Evolutionary conservation across 805 yeast genomes (phyloP), one percentile per base, ranked within the genome.

Genomic region (Priceomyces fermenticarens): DNA sequence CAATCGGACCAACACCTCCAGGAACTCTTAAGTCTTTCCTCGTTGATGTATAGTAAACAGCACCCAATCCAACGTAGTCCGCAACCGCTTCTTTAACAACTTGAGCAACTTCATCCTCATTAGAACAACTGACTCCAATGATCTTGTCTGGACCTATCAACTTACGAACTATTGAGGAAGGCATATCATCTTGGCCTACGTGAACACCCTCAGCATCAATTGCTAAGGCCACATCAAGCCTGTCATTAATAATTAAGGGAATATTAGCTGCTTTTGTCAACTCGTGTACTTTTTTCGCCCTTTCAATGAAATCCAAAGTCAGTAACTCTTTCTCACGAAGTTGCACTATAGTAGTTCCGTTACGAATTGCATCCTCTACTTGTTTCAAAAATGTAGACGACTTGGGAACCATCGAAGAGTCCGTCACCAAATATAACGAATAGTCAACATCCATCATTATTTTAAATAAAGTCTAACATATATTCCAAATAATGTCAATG

Each of bases 151-250:
- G 78, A 0, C 97, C 96, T 10, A 88, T 60, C 26, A 88, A 54
- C 51, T 67, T 54, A 29, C 97, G 63, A 1, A 79, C 93, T 30
- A 72, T 51, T 1, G 52, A 52, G 1, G 79, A 79, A 9, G 76
- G 74, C 87, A 89, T 86, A 56, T 89, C 97, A 39, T 83, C 89
- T 59, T 89, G 97, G 0, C 97, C 97, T 14, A 89, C 87, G 65
- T 89, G 97, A 7, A 90, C 83, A 28, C 96, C 96, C 47, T 88
- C 96, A 2, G 95, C 95, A 50, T 77, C 93, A 41, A 88, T 72
- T 0, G 97, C 97, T 33, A 90, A 64, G 0, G 96, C 97, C 10
- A 90, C 88, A 55, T 89, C 97, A 2, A 88, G 75, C 38, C 97
- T 67, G 54, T 89, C 97, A 51, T 89, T 88, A 54, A 89, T 88